A percentile compares a stretch with the other conserved stretches of the same genome.
These are phyloP conservation scores for Monilinia aucupariae DNA, from an alignment of 2,329 filamentous ascomycete genomes.

Conservation along the genomic window DNA sequence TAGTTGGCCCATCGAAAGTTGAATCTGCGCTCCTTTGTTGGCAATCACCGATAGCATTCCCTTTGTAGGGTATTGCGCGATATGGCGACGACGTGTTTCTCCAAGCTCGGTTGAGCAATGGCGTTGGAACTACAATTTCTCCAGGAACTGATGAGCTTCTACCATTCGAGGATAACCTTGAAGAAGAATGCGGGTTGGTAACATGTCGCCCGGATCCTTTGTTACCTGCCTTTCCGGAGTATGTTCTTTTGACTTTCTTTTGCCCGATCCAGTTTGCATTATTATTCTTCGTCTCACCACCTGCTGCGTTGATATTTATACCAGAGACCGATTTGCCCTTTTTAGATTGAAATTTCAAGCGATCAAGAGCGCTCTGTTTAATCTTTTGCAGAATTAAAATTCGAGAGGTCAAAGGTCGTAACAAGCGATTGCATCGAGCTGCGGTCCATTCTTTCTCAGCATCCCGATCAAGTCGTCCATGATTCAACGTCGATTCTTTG, in stretches of 20 bases:
- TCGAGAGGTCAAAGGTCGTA: conserved; percentile 41
- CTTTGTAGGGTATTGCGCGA: conserved; percentile 2
- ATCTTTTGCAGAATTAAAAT: conserved; percentile 40
- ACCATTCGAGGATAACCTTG: neutral
- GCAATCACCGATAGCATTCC: neutral
- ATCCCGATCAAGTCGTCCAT: conserved; percentile 21
- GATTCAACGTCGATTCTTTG: conserved; percentile 25
- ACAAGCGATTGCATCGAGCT: conserved; percentile 41
- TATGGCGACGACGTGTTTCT: neutral
- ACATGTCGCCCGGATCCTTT: neutral
- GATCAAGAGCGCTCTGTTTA: conserved; percentile 18
- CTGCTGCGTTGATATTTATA: neutral
- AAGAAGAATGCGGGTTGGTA: neutral
- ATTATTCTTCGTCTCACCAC: neutral
- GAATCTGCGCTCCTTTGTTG: neutral
- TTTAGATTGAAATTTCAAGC: neutral
- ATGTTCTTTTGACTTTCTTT: conserved; percentile 32
- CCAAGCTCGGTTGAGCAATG: conserved; percentile 30
- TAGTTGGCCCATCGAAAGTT: neutral
- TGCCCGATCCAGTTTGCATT: conserved; percentile 12
- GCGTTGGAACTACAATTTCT: conserved; percentile 33
- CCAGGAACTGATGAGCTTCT: conserved; percentile 24
- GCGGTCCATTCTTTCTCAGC: conserved; percentile 38
- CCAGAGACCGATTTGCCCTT: conserved; percentile 3
- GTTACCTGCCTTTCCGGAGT: conserved; percentile 25